Evolutionary conservation across 495 filamentous ascomycete genomes (phyloP).

Genomic region (Penicillium pancosmium): DNA sequence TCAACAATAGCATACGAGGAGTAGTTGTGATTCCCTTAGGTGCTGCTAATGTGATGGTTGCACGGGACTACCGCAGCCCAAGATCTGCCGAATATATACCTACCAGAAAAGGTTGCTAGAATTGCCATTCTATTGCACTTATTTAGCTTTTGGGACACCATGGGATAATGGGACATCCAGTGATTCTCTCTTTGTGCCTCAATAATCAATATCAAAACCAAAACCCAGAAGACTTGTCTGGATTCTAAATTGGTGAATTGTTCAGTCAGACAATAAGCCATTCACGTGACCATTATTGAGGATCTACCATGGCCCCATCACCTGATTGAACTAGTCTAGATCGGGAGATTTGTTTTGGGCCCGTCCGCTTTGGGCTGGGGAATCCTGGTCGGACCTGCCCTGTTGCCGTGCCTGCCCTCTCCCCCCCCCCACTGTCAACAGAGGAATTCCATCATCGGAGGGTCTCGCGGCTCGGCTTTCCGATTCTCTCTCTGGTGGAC

Average conservation of each 20-base stretch:
- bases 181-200: too few species aligned
- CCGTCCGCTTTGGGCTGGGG: conserved; percentile 24
- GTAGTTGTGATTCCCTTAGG: background rate
- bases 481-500: conserved; percentile 9
- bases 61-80: conserved; percentile 31
- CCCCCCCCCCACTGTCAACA: conserved; percentile 31
- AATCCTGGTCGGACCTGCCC: conserved; percentile 34
- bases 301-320: conserved; percentile 28
- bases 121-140: too few species aligned
- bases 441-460: conserved; percentile 22
- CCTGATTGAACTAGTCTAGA: conserved; percentile 37
- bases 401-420: conserved; percentile 1
- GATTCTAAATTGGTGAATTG: too few species aligned
- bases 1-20: background rate
- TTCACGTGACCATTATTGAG: conserved; percentile 23
- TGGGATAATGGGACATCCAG: too few species aligned
- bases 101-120: too few species aligned
- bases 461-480: conserved; percentile 6
- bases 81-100: conserved; percentile 15
- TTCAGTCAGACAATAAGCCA: background rate
- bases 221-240: too few species aligned
- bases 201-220: too few species aligned
- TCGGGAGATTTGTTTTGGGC: conserved; percentile 52
- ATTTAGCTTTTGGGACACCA: too few species aligned
- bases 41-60: conserved; percentile 20